Conservation (phyloP, 768 basidiomycete species). For the Pulveroboletus sp. region DNA sequence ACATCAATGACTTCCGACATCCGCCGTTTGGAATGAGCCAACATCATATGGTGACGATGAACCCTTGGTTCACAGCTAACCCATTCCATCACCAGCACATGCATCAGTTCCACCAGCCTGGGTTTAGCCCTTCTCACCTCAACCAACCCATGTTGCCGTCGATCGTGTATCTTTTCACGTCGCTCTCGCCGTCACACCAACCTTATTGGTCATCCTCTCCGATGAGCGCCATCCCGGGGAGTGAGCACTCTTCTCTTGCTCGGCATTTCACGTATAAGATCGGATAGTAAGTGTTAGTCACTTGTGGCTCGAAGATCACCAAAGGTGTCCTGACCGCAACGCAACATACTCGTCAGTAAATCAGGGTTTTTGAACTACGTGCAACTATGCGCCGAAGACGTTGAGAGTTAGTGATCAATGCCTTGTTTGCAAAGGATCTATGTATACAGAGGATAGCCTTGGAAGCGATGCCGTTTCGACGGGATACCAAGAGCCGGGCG, state of each 20-base stretch:
- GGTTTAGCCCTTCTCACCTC: constrained; percentile 12
- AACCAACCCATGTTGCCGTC: constrained; percentile 31
- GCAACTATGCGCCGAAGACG: constrained; percentile 36
- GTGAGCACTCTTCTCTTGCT: constrained; percentile 16
- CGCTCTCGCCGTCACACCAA: constrained; percentile 26
- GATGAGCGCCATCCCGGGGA: constrained; percentile 17
- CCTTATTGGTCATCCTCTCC: constrained; percentile 40
- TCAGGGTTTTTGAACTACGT: constrained; percentile 37
- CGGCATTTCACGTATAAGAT: constrained; percentile 27
- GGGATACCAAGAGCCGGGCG: neutral
- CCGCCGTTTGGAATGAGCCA: constrained; percentile 15
- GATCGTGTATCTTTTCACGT: constrained; percentile 42
- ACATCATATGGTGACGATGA: neutral
- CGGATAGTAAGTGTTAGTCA: constrained; percentile 25
- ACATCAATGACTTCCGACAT: constrained; percentile 33
- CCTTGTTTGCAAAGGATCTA: neutral
- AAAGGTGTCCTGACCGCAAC: neutral
- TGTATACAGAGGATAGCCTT: constrained; percentile 1
- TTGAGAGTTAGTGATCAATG: constrained; percentile 14
- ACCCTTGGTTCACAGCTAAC: constrained; percentile 6
- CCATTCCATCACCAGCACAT: constrained; percentile 11
- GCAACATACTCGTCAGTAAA: constrained; percentile 18
- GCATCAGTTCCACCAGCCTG: constrained; percentile 14
- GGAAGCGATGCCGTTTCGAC: neutral
- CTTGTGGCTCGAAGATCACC: neutral